phyloP scores from a whole-genome alignment of 805 yeast species.

The Schwanniomyces polymorphus region DNA sequence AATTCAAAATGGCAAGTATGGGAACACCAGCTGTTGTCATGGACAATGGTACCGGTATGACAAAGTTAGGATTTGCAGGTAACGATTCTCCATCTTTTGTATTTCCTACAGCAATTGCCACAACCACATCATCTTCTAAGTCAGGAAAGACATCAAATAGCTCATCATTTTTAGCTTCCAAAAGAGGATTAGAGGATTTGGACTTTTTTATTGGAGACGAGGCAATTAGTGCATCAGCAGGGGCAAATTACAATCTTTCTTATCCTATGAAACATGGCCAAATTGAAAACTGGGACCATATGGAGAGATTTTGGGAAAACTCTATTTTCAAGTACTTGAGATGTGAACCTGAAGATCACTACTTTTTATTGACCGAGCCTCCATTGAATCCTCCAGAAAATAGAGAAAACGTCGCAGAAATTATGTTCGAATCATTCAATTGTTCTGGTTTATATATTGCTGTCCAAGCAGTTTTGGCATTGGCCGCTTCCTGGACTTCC shows the following conservation, averaged over 20 bases:
- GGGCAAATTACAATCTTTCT: slow-evolving; percentile 80
- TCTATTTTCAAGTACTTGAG: slow-evolving; percentile 94
- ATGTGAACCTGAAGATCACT: slow-evolving; percentile 99
- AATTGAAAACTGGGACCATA: slow-evolving; percentile 98
- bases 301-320: slow-evolving; percentile 99
- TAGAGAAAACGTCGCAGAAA: slow-evolving; percentile 97
- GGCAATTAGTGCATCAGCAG: slow-evolving; percentile 87
- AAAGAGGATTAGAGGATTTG: slow-evolving; percentile 89
- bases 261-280: slow-evolving; percentile 98
- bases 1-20: slow-evolving; percentile 51
- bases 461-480: slow-evolving; percentile 96
- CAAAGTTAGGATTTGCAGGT: slow-evolving; percentile 97
- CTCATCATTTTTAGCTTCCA: slow-evolving; percentile 55
- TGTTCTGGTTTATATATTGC: slow-evolving; percentile 99
- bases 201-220: slow-evolving; percentile 96
- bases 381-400: slow-evolving; percentile 99
- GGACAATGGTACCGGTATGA: slow-evolving; percentile 98
- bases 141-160: slow-evolving; percentile 46
- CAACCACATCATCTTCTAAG: slow-evolving; percentile 52
- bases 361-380: slow-evolving; percentile 93
- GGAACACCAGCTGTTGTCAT: slow-evolving; percentile 92
- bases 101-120: slow-evolving; percentile 95
- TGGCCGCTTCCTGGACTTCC: slow-evolving; percentile 99
- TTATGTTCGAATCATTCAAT: slow-evolving; percentile 97
- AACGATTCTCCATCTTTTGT: slow-evolving; percentile 97